Base-by-base conservation (phyloP, 2,329 filamentous ascomycete genomes). In the Xylaria polymorpha region DNA sequence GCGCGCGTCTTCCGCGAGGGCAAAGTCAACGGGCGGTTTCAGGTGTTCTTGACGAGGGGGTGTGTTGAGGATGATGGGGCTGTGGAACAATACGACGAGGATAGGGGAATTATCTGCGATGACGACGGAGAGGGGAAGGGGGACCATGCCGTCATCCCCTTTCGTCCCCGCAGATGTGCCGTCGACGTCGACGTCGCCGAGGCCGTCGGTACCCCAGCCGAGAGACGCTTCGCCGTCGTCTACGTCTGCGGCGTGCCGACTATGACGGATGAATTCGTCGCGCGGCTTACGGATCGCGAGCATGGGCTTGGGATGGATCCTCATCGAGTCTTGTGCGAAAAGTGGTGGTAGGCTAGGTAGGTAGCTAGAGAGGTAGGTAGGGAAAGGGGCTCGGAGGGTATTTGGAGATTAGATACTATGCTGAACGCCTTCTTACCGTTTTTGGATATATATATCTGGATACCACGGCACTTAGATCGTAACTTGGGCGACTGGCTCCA, bases 201-300 rank as follows among this genome's bases (percentile, higher is more conserved):
- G 0, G 83, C 81, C 0, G 66, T 87, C 0, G 79, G 79, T 1
- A 74, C 77, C 8, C 77, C 79, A 1, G 72, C 75, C 4, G 78
- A 81, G 29, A 81, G 79, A 59, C 72, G 77, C 0, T 78, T 80
- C 1, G 84, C 84, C 0, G 82, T 90, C 3, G 87, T 88, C 14
- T 93, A 92, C 77, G 80, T 93, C 0, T 93, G 91, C 74, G 91
- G 91, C 0, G 86, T 90, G 15, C 89, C 89, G 12, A 73, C 74
- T 2, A 93, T 93, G 91, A 92, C 90, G 1, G 91, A 93, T 76
- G 83, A 86, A 59, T 85, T 92, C 72, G 87, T 91, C 0, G 79
- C 81, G 22, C 79, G 85, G 22, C 74, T 87, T 9, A 82, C 79
- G 2, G 77, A 79, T 1, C 60, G 72, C 1, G 10, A 37, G 2